Base-by-base conservation (phyloP, 2,329 filamentous ascomycete genomes). In the Cercospora sp. region DNA sequence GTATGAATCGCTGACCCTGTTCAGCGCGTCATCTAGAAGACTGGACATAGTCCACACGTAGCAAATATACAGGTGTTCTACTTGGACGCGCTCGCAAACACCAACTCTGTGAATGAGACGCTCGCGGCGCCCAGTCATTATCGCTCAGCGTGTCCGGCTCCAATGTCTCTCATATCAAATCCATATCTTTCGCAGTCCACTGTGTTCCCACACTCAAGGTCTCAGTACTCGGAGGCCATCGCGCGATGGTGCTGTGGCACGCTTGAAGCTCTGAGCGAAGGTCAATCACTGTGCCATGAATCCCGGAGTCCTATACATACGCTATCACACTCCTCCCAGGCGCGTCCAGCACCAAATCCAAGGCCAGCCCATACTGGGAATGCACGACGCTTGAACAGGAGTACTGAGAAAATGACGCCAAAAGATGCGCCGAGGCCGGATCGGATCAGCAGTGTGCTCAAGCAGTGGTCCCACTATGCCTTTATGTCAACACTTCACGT, bases 241-340 rank as follows among this genome's bases (percentile, higher is more conserved):
- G 75, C 80, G 81, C 33, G 82, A 80, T 59, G 83, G 80, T 67
- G 78, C 77, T 59, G 83, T 78, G 45, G 83, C 82, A 66, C 82
- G 81, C 79, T 84, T 85, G 80, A 85, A 85, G 66, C 83, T 85
- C 83, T 85, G 72, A 28, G 42, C 28, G 3, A 31, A 7, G n/a
- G 48, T 55, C 26, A 62, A 20, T 59, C n/a, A 20, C 42, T n/a
- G 10, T 28, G 3, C 1, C 13, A 3, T 65, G 9, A 18, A 5
- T 59, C 13, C 5, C 48, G 10, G 12, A 20, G 6, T 7, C 30
- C 23, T 13, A 36, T 48, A 81, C 81, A 75, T 74, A 85, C 83
- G 76, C 87, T 91, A 85, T 99, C 97, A 83, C 95, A 97, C 86
- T 99, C 95, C 83, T 99, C 95, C 86, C 96, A 99, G 67, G 95